Evolutionary conservation across 148 eudicot species (phyloP).

Genomic region (Diospyros kaki): DNA sequence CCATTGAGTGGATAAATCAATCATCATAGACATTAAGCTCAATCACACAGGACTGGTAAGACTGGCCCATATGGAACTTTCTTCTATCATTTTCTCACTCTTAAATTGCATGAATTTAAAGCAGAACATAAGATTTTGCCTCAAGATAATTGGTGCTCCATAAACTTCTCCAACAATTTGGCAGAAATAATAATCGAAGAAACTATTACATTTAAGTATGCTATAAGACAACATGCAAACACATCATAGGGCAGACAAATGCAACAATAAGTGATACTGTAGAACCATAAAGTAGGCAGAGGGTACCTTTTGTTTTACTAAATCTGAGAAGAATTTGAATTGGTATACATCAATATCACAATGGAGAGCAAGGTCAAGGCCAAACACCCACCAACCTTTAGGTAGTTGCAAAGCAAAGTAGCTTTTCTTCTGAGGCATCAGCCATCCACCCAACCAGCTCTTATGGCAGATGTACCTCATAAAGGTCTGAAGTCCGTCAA

Average conservation of each 20-base stretch:
- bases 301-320: conserved; percentile 71
- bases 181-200: no score
- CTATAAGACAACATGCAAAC: no score
- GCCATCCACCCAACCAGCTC: conserved; percentile 99
- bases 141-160: no score
- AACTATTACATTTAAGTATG: no score
- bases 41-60: no score
- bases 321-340: conserved; percentile 90
- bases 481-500: conserved; percentile 95
- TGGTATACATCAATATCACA: conserved; percentile 95
- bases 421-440: conserved; percentile 99
- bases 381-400: conserved; percentile 98
- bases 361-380: conserved; percentile 95
- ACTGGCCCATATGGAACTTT: no score
- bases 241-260: not conserved
- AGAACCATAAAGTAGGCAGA: not conserved
- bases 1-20: no score
- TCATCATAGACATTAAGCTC: no score
- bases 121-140: not conserved
- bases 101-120: no score
- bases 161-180: no score
- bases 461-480: conserved; percentile 98
- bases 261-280: not conserved
- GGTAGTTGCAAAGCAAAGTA: conserved; percentile 94
- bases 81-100: no score